These are phyloP conservation scores for Leptographium procerum DNA, from an alignment of 2,329 filamentous ascomycete genomes.

Conservation along the genomic window DNA sequence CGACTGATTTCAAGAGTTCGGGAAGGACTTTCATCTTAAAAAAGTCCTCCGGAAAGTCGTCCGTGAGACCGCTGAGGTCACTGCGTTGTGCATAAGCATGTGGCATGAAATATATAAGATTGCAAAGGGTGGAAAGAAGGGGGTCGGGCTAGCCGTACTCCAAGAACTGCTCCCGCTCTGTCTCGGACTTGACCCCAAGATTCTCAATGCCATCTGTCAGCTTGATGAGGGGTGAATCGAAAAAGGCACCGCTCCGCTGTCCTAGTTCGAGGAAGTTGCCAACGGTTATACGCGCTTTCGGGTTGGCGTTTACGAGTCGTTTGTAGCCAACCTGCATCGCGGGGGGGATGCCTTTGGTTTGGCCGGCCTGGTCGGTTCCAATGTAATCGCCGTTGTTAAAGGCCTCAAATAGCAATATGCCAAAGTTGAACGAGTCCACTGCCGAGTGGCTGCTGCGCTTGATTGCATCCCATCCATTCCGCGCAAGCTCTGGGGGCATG, in stretches of 20 bases:
- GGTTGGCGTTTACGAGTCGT: slow-evolving; percentile 75
- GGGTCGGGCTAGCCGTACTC: slow-evolving; percentile 31
- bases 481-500: slow-evolving; percentile 74
- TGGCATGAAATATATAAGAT: too few species aligned
- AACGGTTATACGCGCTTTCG: slow-evolving; percentile 76
- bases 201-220: slow-evolving; percentile 89
- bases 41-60: slow-evolving; percentile 95
- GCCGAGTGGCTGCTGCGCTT: slow-evolving; percentile 72
- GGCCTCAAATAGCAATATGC: slow-evolving; percentile 73
- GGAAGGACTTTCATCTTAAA: slow-evolving; percentile 96
- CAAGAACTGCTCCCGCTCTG: slow-evolving; percentile 76
- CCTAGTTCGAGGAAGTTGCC: slow-evolving; percentile 86
- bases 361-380: slow-evolving; percentile 67
- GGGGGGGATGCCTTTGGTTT: slow-evolving; percentile 75
- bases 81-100: slow-evolving; percentile 18
- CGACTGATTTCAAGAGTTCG: slow-evolving; percentile 95
- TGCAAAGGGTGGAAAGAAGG: too few species aligned
- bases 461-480: slow-evolving; percentile 82
- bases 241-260: slow-evolving; percentile 70
- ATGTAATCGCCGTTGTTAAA: slow-evolving; percentile 72
- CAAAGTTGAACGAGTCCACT: slow-evolving; percentile 79
- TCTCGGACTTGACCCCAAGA: slow-evolving; percentile 74
- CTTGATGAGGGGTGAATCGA: slow-evolving; percentile 85
- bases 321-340: slow-evolving; percentile 89
- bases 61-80: slow-evolving; percentile 73